These are phyloP conservation scores for Vigna hirtella DNA, from an alignment of 306 rosid species.

Conservation along the genomic window DNA sequence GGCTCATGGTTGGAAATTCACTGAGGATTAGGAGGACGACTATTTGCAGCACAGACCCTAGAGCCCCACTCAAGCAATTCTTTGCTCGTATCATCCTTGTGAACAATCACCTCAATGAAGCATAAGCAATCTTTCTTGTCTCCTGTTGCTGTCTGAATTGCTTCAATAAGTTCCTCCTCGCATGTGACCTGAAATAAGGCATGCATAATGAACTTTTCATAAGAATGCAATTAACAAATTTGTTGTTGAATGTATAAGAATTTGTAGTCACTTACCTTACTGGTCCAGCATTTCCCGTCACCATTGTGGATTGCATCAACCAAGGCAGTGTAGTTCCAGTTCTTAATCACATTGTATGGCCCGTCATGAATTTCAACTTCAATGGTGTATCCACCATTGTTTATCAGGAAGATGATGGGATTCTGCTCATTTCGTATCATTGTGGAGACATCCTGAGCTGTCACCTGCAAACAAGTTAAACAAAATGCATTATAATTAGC, in stretches of 20 bases:
- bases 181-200: slow-evolving; percentile 51
- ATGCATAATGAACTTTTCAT: too few relatives aligned
- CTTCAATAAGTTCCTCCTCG: slow-evolving; percentile 67
- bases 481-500: not conserved
- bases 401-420: slow-evolving; percentile 65
- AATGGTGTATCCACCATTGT: slow-evolving; percentile 76
- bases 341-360: slow-evolving; percentile 74
- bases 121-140: slow-evolving; percentile 57
- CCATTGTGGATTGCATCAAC: slow-evolving; percentile 75
- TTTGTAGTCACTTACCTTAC: slow-evolving; percentile 54
- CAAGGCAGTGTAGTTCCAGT: slow-evolving; percentile 71
- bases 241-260: not conserved
- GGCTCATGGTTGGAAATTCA: slow-evolving; percentile 4
- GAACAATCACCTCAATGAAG: slow-evolving; percentile 69
- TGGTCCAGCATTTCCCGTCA: slow-evolving; percentile 77
- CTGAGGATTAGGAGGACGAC: slow-evolving; percentile 57
- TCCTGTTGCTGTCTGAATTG: slow-evolving; percentile 59
- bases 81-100: slow-evolving; percentile 77
- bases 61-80: slow-evolving; percentile 74
- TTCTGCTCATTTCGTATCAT: slow-evolving; percentile 67
- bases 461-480: slow-evolving; percentile 49
- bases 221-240: too few relatives aligned
- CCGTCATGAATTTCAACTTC: slow-evolving; percentile 80
- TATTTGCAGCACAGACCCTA: slow-evolving; percentile 53
- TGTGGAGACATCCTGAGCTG: slow-evolving; percentile 71